phyloP scores from a whole-genome alignment of 805 yeast genomes.

The Yarrowia yakushimensis region DNA sequence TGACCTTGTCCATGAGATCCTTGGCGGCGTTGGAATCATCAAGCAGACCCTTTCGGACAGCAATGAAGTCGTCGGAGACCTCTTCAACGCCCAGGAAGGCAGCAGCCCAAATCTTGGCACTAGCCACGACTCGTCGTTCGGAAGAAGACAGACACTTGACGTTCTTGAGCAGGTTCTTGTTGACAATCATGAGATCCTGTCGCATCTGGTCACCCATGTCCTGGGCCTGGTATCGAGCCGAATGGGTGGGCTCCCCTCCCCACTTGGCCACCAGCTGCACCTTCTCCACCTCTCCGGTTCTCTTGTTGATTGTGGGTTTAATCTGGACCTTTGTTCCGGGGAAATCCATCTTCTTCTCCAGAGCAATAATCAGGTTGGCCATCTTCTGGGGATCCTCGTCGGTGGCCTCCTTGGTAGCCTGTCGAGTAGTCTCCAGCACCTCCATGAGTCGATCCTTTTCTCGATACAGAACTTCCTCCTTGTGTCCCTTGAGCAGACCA shows the following conservation, averaged over 20 bases:
- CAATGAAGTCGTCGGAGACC: constrained; percentile 72
- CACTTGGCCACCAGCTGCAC: constrained; percentile 94
- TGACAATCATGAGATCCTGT: constrained; percentile 82
- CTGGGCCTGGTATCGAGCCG: constrained; percentile 88
- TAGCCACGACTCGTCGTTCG: constrained; percentile 89
- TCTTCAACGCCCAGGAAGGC: constrained; percentile 70
- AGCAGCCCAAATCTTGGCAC: constrained; percentile 82
- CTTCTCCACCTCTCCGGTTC: constrained; percentile 67
- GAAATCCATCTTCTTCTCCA: constrained; percentile 80
- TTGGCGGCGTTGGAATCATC: constrained; percentile 99
- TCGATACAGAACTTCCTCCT: constrained; percentile 91
- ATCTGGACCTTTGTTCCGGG: constrained; percentile 97
- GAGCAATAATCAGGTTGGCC: constrained; percentile 70
- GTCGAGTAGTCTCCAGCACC: constrained; percentile 76
- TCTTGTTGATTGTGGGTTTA: constrained; percentile 75
- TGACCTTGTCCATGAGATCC: constrained; percentile 95
- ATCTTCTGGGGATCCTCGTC: constrained; percentile 80
- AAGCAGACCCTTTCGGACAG: constrained; percentile 80
- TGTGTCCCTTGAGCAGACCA: constrained; percentile 85
- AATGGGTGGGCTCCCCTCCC: constrained; percentile 99
- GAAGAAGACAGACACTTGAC: constrained; percentile 87
- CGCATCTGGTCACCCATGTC: constrained; percentile 96
- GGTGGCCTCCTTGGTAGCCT: constrained; percentile 63
- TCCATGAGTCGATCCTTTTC: constrained; percentile 81
- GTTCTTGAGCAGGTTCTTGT: constrained; percentile 77